Percentiles rank a stretch among this genome's conserved stretches.
phyloP scores from a whole-genome alignment of 2,329 filamentous ascomycete species.

The Phyllosticta paracitricarpa region DNA sequence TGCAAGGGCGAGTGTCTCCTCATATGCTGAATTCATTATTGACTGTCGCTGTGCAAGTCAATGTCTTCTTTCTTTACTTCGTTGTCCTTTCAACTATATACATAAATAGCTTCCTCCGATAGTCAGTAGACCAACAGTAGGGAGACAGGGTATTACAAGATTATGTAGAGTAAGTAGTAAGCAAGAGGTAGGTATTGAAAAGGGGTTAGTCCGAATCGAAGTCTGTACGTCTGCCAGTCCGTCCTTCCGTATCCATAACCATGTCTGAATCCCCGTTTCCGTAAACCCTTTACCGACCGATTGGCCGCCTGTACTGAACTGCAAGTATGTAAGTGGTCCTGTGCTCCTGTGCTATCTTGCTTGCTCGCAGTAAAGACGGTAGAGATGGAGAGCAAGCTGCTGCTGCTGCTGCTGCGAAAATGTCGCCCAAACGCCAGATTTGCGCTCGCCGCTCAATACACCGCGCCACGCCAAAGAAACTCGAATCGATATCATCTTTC shows the following conservation, averaged over 20 bases:
- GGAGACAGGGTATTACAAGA: background rate
- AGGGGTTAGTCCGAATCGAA: background rate
- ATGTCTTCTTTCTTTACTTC: too few species aligned
- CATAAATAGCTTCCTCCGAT: too few species aligned
- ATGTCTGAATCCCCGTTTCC: background rate
- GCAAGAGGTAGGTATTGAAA: background rate
- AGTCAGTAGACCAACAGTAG: background rate
- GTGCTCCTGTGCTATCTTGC: too few species aligned
- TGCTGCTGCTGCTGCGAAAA: background rate
- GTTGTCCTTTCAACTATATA: too few species aligned
- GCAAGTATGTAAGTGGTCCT: background rate
- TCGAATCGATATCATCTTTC: background rate
- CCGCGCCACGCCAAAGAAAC: background rate
- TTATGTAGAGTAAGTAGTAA: background rate
- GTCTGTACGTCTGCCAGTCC: background rate
- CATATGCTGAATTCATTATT: too few species aligned
- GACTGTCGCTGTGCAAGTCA: too few species aligned
- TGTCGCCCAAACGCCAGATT: background rate
- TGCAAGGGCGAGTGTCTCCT: too few species aligned
- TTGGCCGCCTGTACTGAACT: background rate
- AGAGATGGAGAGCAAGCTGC: background rate
- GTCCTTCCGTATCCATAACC: background rate
- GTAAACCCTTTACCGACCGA: background rate
- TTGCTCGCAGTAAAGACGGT: background rate
- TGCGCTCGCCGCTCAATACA: background rate